These are phyloP conservation scores for Scheffersomyces stipitis DNA, from an alignment of 805 yeast genomes.

Conservation along the genomic window DNA sequence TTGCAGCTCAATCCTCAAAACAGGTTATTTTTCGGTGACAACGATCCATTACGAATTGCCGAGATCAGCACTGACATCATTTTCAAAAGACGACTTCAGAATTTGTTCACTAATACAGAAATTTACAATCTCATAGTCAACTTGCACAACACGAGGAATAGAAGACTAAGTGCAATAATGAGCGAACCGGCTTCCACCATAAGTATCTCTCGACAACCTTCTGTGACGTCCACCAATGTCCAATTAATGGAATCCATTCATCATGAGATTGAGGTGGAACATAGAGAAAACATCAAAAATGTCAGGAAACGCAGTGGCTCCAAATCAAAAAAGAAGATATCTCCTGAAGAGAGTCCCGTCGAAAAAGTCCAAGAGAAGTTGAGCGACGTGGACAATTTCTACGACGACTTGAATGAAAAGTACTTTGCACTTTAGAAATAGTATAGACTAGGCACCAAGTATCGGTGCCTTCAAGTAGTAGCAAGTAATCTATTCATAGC, in stretches of 20 bases:
- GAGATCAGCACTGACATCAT: neutral
- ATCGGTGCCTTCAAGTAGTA: too few species aligned
- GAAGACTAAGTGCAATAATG: neutral
- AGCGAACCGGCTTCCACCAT: neutral
- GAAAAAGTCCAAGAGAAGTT: too few species aligned
- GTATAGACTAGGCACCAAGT: too few species aligned
- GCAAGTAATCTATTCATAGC: too few species aligned
- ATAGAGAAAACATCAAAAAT: neutral
- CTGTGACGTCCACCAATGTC: neutral
- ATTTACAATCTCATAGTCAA: neutral
- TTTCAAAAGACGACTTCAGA: neutral
- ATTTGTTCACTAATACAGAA: neutral
- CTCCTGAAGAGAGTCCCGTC: neutral
- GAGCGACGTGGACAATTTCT: constrained; percentile 2
- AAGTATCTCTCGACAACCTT: neutral
- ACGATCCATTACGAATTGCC: neutral
- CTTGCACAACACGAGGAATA: constrained; percentile 1
- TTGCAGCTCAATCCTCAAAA: neutral
- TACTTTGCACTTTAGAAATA: neutral
- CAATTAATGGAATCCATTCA: neutral
- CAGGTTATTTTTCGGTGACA: neutral
- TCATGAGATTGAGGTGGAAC: neutral
- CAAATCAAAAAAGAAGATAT: neutral
- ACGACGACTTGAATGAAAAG: constrained; percentile 5
- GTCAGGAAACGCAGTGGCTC: too few species aligned